Percentiles rank a stretch among this genome's conserved stretches.
These are phyloP conservation scores for Hyphopichia fennica DNA, from an alignment of 1,139 yeast species.

Conservation along the genomic window DNA sequence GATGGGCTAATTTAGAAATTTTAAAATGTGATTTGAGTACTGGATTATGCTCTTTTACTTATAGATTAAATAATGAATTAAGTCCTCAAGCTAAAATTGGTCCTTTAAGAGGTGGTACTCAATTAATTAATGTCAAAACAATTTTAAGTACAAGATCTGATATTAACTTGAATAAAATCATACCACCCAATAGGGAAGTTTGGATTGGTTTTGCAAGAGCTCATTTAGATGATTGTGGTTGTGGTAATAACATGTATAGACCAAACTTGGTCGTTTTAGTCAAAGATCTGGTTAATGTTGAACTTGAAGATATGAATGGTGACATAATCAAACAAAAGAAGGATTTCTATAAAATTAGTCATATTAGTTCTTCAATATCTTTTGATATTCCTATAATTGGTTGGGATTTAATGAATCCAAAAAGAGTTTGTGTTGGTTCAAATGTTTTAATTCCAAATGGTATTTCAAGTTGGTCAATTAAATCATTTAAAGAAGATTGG, in stretches of 20 bases:
- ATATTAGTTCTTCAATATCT: conserved; percentile 36
- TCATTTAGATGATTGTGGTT: conserved; percentile 35
- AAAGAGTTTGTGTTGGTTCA: conserved; percentile 26
- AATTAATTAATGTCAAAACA: conserved; percentile 26
- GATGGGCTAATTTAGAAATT: conserved; percentile 39
- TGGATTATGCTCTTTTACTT: conserved; percentile 28
- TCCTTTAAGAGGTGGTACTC: conserved; percentile 41
- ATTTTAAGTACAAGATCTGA: conserved; percentile 10
- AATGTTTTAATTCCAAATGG: conserved; percentile 42
- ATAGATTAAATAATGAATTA: conserved; percentile 18
- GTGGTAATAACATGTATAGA: conserved; percentile 36
- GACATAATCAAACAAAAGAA: conserved; percentile 5
- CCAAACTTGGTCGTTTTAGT: conserved; percentile 33
- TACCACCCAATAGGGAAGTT: conserved; percentile 21
- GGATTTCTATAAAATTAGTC: conserved; percentile 24
- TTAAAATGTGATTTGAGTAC: conserved; percentile 29
- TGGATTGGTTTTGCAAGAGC: conserved; percentile 43
- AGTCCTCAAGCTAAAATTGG: conserved; percentile 23
- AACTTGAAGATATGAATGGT: neutral
- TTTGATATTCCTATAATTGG: conserved; percentile 34
- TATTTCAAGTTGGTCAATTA: conserved; percentile 29
- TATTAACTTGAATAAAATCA: conserved; percentile 13
- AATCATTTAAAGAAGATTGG: conserved; percentile 10
- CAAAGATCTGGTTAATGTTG: conserved; percentile 12
- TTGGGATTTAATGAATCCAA: conserved; percentile 26